Percentiles rank a stretch among this genome's conserved stretches.
Conservation (phyloP, 2,329 filamentous ascomycete genomes). For the Scorias spongiosa region DNA sequence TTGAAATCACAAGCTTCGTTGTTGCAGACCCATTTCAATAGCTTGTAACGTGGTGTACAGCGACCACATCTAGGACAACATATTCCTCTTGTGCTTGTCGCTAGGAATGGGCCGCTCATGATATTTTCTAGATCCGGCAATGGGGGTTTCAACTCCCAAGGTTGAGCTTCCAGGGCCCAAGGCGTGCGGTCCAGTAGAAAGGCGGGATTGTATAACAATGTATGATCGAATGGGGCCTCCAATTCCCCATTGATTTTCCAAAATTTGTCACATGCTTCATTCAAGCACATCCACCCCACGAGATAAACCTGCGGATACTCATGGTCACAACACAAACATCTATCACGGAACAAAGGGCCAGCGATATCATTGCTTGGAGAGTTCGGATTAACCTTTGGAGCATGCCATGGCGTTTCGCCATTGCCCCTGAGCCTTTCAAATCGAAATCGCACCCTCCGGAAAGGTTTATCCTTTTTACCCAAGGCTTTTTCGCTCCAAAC, state of each 20-base stretch:
- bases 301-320: constrained; percentile 26
- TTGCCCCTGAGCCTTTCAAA: constrained; percentile 47
- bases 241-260: constrained; percentile 32
- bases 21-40: constrained; percentile 48
- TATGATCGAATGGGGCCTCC: constrained; percentile 11
- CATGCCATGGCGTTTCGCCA: constrained; percentile 35
- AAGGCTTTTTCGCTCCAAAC: constrained; percentile 49
- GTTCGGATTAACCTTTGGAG: constrained; percentile 7
- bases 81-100: constrained; percentile 44
- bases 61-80: constrained; percentile 49
- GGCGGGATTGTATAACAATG: constrained; percentile 36
- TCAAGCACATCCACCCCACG: constrained; percentile 44
- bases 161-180: constrained; percentile 25
- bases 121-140: constrained; percentile 24
- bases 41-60: constrained; percentile 45
- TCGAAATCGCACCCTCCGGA: constrained; percentile 40
- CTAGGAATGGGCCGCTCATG: constrained; percentile 33
- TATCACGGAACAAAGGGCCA: constrained; percentile 19
- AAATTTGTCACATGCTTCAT: constrained; percentile 36
- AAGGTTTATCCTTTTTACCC: constrained; percentile 6
- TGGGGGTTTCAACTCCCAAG: constrained; percentile 26
- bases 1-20: constrained; percentile 33
- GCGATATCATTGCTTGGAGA: constrained; percentile 15
- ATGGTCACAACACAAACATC: constrained; percentile 16
- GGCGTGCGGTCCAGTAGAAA: constrained; percentile 42